Conservation (phyloP, 2,329 filamentous ascomycete genomes). For the Cladosporium sp. region DNA sequence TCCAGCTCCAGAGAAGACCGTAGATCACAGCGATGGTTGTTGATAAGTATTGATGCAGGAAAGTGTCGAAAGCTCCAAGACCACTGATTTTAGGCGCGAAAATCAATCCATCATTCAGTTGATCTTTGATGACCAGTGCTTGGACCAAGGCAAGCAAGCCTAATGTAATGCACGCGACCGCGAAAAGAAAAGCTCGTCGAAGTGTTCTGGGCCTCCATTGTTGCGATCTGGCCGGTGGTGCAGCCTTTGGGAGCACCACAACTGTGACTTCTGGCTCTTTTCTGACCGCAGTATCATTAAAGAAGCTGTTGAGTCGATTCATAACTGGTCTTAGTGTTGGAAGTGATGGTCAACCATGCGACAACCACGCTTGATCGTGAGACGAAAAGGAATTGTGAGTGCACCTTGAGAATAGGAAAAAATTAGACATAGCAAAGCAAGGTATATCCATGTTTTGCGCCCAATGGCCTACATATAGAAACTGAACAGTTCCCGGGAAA, state of each 20-base stretch:
- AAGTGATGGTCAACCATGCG: too few relatives aligned
- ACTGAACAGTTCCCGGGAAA: background rate
- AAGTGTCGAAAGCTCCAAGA: constrained; percentile 34
- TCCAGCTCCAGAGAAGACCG: constrained; percentile 55
- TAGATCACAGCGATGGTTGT: constrained; percentile 53
- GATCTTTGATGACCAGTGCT: constrained; percentile 33
- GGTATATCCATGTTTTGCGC: constrained; percentile 1
- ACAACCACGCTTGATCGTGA: too few relatives aligned
- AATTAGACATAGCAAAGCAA: background rate
- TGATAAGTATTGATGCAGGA: constrained; percentile 49
- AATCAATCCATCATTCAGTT: constrained; percentile 39
- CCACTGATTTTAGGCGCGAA: constrained; percentile 33
- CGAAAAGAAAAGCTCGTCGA: constrained; percentile 33
- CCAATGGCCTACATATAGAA: constrained; percentile 7
- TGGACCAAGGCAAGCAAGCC: constrained; percentile 43
- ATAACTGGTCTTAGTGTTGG: background rate
- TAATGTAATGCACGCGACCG: constrained; percentile 30
- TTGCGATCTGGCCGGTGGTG: background rate
- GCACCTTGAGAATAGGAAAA: background rate
- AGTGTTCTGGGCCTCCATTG: constrained; percentile 38
- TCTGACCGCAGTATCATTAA: background rate
- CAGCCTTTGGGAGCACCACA: background rate
- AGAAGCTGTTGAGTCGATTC: constrained; percentile 3
- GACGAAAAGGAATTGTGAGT: background rate
- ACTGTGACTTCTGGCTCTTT: background rate